phyloP scores from a whole-genome alignment of 2,329 filamentous ascomycete species.

The Claviceps quebecensis region DNA sequence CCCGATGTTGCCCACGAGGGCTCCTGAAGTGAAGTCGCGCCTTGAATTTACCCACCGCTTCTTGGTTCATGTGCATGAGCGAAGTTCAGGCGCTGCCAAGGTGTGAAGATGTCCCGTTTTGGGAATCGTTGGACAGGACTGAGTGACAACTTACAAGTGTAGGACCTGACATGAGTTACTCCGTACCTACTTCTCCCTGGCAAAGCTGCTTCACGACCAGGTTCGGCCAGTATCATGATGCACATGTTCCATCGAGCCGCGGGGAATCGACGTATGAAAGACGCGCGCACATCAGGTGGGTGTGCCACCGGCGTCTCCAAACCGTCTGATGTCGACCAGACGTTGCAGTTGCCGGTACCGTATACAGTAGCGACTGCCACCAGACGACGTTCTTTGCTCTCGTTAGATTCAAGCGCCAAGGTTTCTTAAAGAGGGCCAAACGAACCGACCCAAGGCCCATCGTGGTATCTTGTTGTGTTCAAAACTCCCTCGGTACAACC shows the following conservation, averaged over 20 bases:
- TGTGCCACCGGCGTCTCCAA: not conserved
- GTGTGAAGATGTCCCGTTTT: not conserved
- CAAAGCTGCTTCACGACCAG: too few species aligned
- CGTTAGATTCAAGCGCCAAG: not conserved
- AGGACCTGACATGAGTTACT: not conserved
- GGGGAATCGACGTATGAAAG: slow-evolving; percentile 1
- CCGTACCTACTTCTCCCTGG: not conserved
- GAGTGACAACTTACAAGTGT: too few species aligned
- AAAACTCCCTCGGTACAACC: too few species aligned
- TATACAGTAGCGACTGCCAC: not conserved
- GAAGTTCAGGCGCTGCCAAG: not conserved
- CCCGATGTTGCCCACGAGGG: slow-evolving; percentile 1
- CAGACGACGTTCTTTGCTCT: not conserved
- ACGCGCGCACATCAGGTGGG: slow-evolving; percentile 1
- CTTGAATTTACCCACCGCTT: not conserved
- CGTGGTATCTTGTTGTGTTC: not conserved
- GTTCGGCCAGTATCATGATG: not conserved
- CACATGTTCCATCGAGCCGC: not conserved
- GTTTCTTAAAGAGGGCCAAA: not conserved
- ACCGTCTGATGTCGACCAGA: not conserved
- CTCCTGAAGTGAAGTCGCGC: not conserved
- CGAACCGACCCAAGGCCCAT: not conserved
- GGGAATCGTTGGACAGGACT: not conserved
- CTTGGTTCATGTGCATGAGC: not conserved
- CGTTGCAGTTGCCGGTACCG: not conserved